Base-by-base conservation (phyloP, 371 early-diverging fungal genomes). In the Batkoa obscura region DNA sequence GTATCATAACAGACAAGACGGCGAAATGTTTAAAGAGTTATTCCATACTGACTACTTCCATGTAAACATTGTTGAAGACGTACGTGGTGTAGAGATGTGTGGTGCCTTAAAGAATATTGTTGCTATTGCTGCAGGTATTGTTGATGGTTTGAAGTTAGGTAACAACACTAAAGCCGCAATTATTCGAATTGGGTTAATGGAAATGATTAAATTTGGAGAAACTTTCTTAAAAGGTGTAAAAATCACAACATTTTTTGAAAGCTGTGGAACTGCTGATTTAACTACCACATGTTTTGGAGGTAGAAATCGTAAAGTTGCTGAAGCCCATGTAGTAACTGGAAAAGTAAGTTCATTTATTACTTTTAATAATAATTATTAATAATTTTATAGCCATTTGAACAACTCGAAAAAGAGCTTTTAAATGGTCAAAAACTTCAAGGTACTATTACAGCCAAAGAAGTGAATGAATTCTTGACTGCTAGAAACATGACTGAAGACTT, bases 391-490 rank as follows among this genome's bases (percentile, higher is more conserved):
- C 75, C 89, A 2, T 86, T 98, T 67, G 86, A 88, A 45, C 79
- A 77, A 55, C 75, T 98, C 23, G 98, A 99, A 64, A 60, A 71
- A 35, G 90, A 91, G 61, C 64, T 90, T 66, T 76, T 99, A 58
- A 89, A 91, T 60, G 98, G 97, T 38, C 98, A 98, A 62, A 97
- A 99, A 71, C 75, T 99, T 48, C 99, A 99, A 72, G 99, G 99
- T 54, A 88, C 94, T 15, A 68, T 84, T 42, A 95, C 98, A 0
- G 84, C 90, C 15, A 72, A 82, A 64, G 94, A 94, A 68, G 81
- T 97, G 43, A 71, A 88, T 64, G 70, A 80, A 59, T 88, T 90
- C 63, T 70, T 98, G 53, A 66, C 68, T 45, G 70, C 68, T 49
- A 66, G 78, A 57, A 69, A 76, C 30, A 62, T 83, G 59, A 70